phyloP scores from a whole-genome alignment of 495 filamentous ascomycete species.

The Jackrogersella multiformis region DNA sequence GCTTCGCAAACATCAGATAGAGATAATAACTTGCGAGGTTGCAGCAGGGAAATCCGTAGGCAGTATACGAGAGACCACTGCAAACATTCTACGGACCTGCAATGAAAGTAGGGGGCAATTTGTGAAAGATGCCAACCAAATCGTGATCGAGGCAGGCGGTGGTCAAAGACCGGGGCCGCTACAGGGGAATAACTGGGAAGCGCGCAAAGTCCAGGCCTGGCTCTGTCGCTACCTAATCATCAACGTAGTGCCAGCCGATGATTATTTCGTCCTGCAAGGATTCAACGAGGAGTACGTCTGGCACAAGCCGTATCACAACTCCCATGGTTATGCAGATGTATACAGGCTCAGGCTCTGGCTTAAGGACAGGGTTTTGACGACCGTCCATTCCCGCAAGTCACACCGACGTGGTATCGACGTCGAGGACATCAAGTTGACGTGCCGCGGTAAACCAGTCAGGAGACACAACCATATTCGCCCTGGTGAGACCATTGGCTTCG shows the following conservation, averaged over 20 bases:
- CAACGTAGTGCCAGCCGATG: constrained; percentile 28
- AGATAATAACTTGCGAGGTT: constrained; percentile 17
- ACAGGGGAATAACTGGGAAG: constrained; percentile 49
- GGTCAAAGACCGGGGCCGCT: constrained; percentile 45
- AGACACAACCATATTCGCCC: constrained; percentile 31
- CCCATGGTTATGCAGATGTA: constrained; percentile 29
- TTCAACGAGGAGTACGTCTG: constrained; percentile 48
- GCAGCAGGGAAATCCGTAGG: constrained; percentile 25
- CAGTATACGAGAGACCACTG: constrained; percentile 24
- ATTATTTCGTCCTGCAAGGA: constrained; percentile 45
- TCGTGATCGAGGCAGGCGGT: constrained; percentile 44
- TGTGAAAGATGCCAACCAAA: constrained; percentile 34
- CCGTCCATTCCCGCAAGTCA: constrained; percentile 1
- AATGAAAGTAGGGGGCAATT: background rate
- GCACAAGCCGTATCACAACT: constrained; percentile 36
- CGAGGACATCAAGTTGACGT: constrained; percentile 39
- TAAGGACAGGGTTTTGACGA: constrained; percentile 15
- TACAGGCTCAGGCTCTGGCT: constrained; percentile 37
- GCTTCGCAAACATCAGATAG: constrained; percentile 21
- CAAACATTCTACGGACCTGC: constrained; percentile 8
- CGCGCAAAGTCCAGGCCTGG: constrained; percentile 43
- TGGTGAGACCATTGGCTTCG: constrained; percentile 47
- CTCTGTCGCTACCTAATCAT: constrained; percentile 48
- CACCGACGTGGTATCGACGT: constrained; percentile 26
- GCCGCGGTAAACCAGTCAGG: constrained; percentile 25